These are phyloP conservation scores for Zizania palustris DNA, from an alignment of 202 grass and related monocot genomes.

Conservation along the genomic window DNA sequence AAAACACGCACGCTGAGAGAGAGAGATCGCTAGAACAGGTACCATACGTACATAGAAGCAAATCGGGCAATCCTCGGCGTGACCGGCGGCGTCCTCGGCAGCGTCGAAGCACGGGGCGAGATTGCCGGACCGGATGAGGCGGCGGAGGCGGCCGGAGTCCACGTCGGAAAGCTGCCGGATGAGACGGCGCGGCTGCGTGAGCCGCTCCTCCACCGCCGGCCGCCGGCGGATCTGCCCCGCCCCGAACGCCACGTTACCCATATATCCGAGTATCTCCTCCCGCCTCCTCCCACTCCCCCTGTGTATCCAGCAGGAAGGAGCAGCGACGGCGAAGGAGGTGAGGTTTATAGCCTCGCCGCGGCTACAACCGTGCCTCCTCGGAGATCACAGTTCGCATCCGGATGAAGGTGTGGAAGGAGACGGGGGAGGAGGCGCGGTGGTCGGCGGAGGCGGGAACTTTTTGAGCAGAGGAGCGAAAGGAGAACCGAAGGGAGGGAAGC, in stretches of 20 bases:
- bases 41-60: constrained; percentile 61
- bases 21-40: not conserved
- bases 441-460: constrained; percentile 29
- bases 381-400: too few relatives aligned
- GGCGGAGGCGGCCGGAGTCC: constrained; percentile 57
- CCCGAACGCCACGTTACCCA: constrained; percentile 57
- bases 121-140: constrained; percentile 58
- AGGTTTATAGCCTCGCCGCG: constrained; percentile 37
- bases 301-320: not conserved
- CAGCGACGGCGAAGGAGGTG: not conserved
- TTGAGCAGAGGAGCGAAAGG: constrained; percentile 53
- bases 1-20: not conserved
- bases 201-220: constrained; percentile 64
- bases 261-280: not conserved
- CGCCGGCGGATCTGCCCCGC: not conserved
- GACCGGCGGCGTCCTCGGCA: constrained; percentile 42
- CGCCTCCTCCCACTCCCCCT: too few relatives aligned
- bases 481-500: constrained; percentile 40
- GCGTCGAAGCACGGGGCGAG: constrained; percentile 81
- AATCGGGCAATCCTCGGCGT: constrained; percentile 71
- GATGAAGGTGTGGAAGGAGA: constrained; percentile 32
- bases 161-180: constrained; percentile 61
- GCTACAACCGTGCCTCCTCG: not conserved
- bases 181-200: constrained; percentile 67
- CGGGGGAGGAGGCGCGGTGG: not conserved